Evolutionary conservation across 2,329 filamentous ascomycete genomes (phyloP).

Genomic region (Sporothrix sp.): DNA sequence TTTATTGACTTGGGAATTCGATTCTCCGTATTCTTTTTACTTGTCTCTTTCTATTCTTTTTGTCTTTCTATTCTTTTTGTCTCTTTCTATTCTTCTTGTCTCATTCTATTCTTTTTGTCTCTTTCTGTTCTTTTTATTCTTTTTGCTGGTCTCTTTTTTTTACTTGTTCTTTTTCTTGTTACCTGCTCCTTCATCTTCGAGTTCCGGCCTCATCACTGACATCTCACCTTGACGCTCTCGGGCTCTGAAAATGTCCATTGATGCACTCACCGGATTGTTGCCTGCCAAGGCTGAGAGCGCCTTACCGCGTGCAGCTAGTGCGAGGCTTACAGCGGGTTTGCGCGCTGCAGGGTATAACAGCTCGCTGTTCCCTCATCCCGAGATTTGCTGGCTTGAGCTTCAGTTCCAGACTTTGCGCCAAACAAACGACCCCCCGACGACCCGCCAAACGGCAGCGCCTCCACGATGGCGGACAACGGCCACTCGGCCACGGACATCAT

Average conservation of each 20-base stretch:
- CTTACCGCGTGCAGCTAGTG: slow-evolving; percentile 5
- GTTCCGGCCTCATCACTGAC: too few species aligned
- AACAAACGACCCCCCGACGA: neutral
- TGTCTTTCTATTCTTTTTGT: neutral
- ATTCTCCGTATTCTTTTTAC: neutral
- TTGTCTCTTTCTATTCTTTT: neutral
- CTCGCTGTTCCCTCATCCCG: neutral
- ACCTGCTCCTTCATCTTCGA: too few species aligned
- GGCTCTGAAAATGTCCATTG: too few species aligned
- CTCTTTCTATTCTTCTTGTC: neutral
- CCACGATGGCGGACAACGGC: slow-evolving; percentile 16
- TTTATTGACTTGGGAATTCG: neutral
- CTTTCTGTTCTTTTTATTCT: too few species aligned
- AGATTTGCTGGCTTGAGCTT: neutral
- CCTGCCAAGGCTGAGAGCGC: neutral
- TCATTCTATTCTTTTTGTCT: neutral
- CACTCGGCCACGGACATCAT: slow-evolving; percentile 24
- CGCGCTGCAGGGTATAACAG: neutral
- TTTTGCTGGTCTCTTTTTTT: too few species aligned
- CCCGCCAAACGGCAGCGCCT: neutral
- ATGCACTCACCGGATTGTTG: neutral
- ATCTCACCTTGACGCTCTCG: too few species aligned
- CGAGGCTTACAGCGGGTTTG: slow-evolving; percentile 1
- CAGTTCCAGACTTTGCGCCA: neutral
- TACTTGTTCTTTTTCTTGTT: too few species aligned